Percentiles rank a stretch among this genome's conserved stretches.
These are phyloP conservation scores for Globisporangium ultimum DNA, from an alignment of 352 stramenopile genomes.

Conservation along the genomic window DNA sequence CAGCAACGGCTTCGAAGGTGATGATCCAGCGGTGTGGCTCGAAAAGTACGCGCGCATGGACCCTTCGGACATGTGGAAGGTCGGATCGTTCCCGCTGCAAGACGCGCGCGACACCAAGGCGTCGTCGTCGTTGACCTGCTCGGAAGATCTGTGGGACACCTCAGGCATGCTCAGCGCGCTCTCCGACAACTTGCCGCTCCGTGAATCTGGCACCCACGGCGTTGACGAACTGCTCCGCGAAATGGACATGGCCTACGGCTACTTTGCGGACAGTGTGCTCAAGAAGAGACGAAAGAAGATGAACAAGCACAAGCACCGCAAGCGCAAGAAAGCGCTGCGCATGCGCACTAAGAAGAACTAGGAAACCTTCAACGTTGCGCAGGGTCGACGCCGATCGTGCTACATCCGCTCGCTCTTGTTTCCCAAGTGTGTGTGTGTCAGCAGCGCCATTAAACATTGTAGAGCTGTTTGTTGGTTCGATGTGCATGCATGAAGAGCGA, in stretches of 20 bases:
- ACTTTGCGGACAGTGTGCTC: constrained; percentile 81
- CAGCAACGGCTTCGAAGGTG: constrained; percentile 18
- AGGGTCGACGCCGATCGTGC: neutral
- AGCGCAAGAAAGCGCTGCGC: constrained; percentile 85
- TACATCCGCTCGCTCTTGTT: neutral
- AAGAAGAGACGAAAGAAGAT: constrained; percentile 92
- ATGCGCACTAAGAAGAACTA: constrained; percentile 91
- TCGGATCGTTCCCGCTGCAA: constrained; percentile 68
- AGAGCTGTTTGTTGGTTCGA: neutral
- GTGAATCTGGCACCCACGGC: constrained; percentile 31
- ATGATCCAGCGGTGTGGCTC: constrained; percentile 53
- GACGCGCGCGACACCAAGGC: constrained; percentile 18
- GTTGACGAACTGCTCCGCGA: constrained; percentile 61
- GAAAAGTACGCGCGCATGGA: constrained; percentile 62
- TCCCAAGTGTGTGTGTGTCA: neutral
- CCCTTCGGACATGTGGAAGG: constrained; percentile 66
- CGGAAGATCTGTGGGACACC: constrained; percentile 74
- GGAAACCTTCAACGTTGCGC: constrained; percentile 5
- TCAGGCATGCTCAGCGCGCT: constrained; percentile 77
- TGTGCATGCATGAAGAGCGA: neutral
- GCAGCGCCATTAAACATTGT: neutral
- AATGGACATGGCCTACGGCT: constrained; percentile 54
- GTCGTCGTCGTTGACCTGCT: constrained; percentile 27
- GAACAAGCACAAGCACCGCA: constrained; percentile 93
- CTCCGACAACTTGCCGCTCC: constrained; percentile 54